These are phyloP conservation scores for Xerocomellus chrysenteron DNA, from an alignment of 768 basidiomycete species.

Conservation along the genomic window DNA sequence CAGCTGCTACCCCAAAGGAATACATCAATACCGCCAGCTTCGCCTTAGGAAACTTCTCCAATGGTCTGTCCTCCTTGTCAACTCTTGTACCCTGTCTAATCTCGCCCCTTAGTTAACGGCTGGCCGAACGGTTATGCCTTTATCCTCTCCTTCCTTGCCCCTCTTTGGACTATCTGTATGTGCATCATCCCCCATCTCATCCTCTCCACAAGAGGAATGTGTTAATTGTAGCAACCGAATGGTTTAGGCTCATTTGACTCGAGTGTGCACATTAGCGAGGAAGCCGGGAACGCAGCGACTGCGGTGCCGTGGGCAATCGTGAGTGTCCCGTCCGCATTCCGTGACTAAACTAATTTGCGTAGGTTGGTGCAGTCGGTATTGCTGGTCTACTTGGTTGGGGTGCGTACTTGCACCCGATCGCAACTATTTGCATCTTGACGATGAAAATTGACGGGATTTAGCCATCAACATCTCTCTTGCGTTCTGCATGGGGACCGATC, in stretches of 20 bases:
- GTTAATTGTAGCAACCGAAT: not conserved
- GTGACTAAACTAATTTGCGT: not conserved
- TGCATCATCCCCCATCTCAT: not conserved
- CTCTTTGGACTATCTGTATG: slow-evolving; percentile 47
- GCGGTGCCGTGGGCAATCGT: slow-evolving; percentile 63
- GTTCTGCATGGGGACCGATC: slow-evolving; percentile 58
- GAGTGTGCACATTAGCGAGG: slow-evolving; percentile 53
- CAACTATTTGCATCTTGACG: not conserved
- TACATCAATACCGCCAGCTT: slow-evolving; percentile 59
- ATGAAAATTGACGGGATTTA: slow-evolving; percentile 5
- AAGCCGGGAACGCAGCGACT: slow-evolving; percentile 52
- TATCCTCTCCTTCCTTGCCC: slow-evolving; percentile 49
- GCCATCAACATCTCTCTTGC: slow-evolving; percentile 53
- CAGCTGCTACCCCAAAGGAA: slow-evolving; percentile 57
- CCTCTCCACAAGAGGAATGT: not conserved
- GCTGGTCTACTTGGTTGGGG: slow-evolving; percentile 50
- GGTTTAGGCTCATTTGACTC: slow-evolving; percentile 45
- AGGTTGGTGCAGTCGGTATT: slow-evolving; percentile 40
- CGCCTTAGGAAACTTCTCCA: slow-evolving; percentile 61
- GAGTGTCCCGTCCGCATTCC: slow-evolving; percentile 1
- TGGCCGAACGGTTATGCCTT: slow-evolving; percentile 53
- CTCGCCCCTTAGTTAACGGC: slow-evolving; percentile 30
- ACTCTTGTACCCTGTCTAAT: not conserved
- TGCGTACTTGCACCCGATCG: slow-evolving; percentile 12
- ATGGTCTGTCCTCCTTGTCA: slow-evolving; percentile 39